A percentile compares a stretch with the other conserved stretches of the same genome.
These are phyloP conservation scores for Amanita thiersii DNA, from an alignment of 768 basidiomycete species.

Conservation along the genomic window DNA sequence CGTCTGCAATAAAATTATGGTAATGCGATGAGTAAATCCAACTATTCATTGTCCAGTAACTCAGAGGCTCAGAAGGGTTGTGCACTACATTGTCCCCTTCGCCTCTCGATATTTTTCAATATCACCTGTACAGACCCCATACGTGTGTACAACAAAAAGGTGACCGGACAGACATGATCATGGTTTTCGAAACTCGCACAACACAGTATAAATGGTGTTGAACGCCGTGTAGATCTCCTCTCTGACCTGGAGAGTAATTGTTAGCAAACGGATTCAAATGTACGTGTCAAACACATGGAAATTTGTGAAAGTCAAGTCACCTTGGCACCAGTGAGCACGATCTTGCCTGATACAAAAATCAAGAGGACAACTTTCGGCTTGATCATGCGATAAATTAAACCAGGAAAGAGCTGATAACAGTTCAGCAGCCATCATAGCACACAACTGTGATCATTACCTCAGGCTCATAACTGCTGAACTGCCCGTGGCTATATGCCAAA, in stretches of 20 bases:
- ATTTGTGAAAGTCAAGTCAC: slow-evolving; percentile 37
- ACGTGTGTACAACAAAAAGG: slow-evolving; percentile 3
- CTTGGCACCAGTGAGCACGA: slow-evolving; percentile 98
- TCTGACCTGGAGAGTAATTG: slow-evolving; percentile 63
- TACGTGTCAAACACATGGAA: slow-evolving; percentile 13
- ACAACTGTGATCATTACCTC: slow-evolving; percentile 47
- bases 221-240: slow-evolving; percentile 99
- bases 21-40: slow-evolving; percentile 15
- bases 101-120: background rate
- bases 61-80: slow-evolving; percentile 16
- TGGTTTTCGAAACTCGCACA: slow-evolving; percentile 92
- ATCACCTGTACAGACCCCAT: slow-evolving; percentile 2
- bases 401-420: slow-evolving; percentile 82
- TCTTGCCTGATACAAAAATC: slow-evolving; percentile 99
- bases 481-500: slow-evolving; percentile 94
- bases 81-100: slow-evolving; percentile 40
- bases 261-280: slow-evolving; percentile 30
- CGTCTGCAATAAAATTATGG: slow-evolving; percentile 21
- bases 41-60: slow-evolving; percentile 3
- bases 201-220: slow-evolving; percentile 98
- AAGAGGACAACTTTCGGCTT: slow-evolving; percentile 98
- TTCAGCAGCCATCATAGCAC: slow-evolving; percentile 8
- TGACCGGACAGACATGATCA: slow-evolving; percentile 21
- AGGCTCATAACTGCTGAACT: slow-evolving; percentile 96
- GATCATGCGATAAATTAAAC: slow-evolving; percentile 98